These are phyloP conservation scores for Auricularia auricula-judae DNA, from an alignment of 768 basidiomycete genomes.

Conservation along the genomic window DNA sequence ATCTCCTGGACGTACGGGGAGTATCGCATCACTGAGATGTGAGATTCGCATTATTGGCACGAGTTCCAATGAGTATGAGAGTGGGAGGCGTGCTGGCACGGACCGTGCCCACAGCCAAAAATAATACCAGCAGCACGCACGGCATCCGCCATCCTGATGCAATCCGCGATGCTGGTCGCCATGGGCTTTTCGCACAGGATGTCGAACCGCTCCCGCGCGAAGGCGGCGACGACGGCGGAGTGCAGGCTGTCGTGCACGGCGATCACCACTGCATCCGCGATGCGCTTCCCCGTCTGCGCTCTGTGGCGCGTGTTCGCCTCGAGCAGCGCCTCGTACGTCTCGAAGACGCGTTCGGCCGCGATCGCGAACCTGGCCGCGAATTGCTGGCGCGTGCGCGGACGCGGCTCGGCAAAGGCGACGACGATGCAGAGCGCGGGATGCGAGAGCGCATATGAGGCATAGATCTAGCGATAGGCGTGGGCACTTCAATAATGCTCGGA, in stretches of 20 bases:
- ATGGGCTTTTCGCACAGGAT: slow-evolving; percentile 92
- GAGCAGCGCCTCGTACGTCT: slow-evolving; percentile 59
- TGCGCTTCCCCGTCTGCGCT: slow-evolving; percentile 47
- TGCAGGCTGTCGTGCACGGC: slow-evolving; percentile 78
- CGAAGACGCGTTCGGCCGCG: slow-evolving; percentile 59
- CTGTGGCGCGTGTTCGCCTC: slow-evolving; percentile 38
- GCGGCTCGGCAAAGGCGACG: slow-evolving; percentile 79
- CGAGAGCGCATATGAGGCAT: slow-evolving; percentile 49
- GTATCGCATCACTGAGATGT: slow-evolving; percentile 62
- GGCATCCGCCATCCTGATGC: slow-evolving; percentile 62
- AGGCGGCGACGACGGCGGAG: slow-evolving; percentile 58
- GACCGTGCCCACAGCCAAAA: slow-evolving; percentile 84
- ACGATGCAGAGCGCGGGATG: slow-evolving; percentile 59
- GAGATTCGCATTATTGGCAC: background rate
- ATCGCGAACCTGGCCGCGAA: slow-evolving; percentile 50
- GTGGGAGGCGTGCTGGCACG: slow-evolving; percentile 9
- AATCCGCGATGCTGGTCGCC: slow-evolving; percentile 65
- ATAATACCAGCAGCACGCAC: slow-evolving; percentile 60
- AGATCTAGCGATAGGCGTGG: slow-evolving; percentile 32
- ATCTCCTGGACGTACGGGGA: slow-evolving; percentile 72
- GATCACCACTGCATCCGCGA: slow-evolving; percentile 75
- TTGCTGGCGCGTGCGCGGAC: slow-evolving; percentile 46
- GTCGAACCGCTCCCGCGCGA: slow-evolving; percentile 74
- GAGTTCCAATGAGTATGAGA: background rate
- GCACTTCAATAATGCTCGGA: background rate